phyloP scores from a whole-genome alignment of 139 green algal genomes.

The Tetradesmus lagerheimii region DNA sequence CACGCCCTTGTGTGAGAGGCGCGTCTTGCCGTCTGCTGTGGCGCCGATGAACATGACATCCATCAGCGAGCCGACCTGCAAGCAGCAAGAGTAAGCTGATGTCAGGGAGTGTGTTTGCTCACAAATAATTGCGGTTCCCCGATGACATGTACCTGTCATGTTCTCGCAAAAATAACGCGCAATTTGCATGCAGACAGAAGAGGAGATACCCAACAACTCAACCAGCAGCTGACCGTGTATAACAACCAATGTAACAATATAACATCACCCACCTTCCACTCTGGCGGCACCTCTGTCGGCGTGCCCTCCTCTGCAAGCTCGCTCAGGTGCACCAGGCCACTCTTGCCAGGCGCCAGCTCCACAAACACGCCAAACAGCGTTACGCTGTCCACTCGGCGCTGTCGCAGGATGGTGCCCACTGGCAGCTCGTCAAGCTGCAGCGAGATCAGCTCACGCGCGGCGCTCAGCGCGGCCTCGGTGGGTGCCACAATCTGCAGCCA shows the following conservation, averaged over 20 bases:
- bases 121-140: no score
- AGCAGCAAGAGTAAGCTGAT: no score
- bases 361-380: conserved; percentile 74
- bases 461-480: background rate
- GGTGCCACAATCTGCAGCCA: background rate
- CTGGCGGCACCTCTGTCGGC: conserved; percentile 58
- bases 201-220: no score
- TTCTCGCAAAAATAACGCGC: no score
- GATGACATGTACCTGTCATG: no score
- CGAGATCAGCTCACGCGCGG: background rate
- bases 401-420: conserved; percentile 49
- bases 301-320: conserved; percentile 69
- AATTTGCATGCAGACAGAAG: no score
- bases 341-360: conserved; percentile 48
- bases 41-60: conserved; percentile 86
- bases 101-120: no score
- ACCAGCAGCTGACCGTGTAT: no score
- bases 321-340: conserved; percentile 82
- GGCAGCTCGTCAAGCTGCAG: conserved; percentile 16
- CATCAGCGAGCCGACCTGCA: conserved; percentile 74
- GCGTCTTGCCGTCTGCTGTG: conserved; percentile 60
- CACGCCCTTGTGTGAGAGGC: conserved; percentile 54
- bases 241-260: background rate
- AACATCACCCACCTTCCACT: conserved; percentile 57
- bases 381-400: conserved; percentile 49